Conservation (phyloP, 495 filamentous ascomycete species). For the Hypomontagnella submonticulosa region DNA sequence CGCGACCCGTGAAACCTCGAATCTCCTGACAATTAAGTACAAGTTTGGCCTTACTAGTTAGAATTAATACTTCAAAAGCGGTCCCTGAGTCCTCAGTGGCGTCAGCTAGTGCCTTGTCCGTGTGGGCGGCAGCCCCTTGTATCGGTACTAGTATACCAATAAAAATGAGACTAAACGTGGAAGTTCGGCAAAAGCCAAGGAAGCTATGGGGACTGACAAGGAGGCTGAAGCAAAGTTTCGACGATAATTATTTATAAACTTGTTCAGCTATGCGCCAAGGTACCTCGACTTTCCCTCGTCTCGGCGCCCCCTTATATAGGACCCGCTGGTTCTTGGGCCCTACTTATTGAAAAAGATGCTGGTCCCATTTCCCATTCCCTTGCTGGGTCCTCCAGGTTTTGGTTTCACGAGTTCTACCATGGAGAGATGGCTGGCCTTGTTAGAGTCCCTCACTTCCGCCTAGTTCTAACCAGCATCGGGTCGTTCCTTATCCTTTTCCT, state of each 20-base stretch:
- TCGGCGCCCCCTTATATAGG: conserved; percentile 14
- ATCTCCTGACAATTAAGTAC: no score
- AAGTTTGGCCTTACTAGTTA: no score
- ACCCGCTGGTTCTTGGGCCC: conserved; percentile 14
- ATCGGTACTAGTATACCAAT: no score
- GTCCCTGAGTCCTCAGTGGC: no score
- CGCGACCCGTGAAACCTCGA: no score
- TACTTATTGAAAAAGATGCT: conserved; percentile 8
- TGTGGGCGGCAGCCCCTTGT: no score
- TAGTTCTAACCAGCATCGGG: conserved; percentile 18
- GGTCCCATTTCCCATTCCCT: conserved; percentile 11
- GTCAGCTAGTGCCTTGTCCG: no score
- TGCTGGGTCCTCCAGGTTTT: neutral
- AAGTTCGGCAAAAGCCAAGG: no score
- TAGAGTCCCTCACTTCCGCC: conserved; percentile 23
- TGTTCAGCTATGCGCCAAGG: conserved; percentile 30
- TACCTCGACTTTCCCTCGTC: conserved; percentile 16
- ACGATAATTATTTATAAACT: conserved; percentile 26
- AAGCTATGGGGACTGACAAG: no score
- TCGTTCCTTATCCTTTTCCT: conserved; percentile 26
- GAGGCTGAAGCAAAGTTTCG: neutral
- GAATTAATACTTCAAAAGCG: no score
- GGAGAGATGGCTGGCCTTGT: conserved; percentile 26
- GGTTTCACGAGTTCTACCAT: conserved; percentile 6
- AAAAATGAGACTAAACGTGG: no score